These are phyloP conservation scores for Kwoniella sp. DNA, from an alignment of 768 basidiomycete genomes.

Conservation along the genomic window DNA sequence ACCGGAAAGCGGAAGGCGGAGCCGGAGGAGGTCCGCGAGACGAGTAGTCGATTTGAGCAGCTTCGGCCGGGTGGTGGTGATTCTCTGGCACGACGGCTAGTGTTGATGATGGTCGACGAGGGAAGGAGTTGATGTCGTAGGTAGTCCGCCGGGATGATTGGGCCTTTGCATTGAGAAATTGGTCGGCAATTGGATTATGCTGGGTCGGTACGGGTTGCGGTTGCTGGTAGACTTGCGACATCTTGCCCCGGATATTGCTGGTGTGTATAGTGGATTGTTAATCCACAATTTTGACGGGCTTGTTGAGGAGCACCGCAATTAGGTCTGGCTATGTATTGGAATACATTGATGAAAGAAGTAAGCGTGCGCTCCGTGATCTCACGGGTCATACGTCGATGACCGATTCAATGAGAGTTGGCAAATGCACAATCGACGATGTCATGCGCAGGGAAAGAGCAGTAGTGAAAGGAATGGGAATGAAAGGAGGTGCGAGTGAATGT, in stretches of 20 bases:
- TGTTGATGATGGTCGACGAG: conserved; percentile 10
- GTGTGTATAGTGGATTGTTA: neutral
- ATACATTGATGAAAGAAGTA: no score
- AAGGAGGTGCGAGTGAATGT: neutral
- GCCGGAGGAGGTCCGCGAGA: conserved; percentile 2
- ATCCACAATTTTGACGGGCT: neutral
- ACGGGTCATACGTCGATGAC: no score
- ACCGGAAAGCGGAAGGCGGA: conserved; percentile 2
- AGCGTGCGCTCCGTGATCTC: no score
- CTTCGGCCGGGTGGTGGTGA: conserved; percentile 3
- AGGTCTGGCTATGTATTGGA: no score
- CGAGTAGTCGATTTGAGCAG: neutral
- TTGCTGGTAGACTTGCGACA: neutral
- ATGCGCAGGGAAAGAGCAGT: neutral
- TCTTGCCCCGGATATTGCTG: neutral
- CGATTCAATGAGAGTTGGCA: neutral
- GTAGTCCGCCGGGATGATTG: conserved; percentile 8
- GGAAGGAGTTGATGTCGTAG: conserved; percentile 5
- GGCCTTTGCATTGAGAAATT: conserved; percentile 13
- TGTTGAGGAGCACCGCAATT: no score
- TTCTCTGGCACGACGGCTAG: conserved; percentile 20
- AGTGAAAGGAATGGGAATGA: neutral
- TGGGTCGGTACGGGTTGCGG: neutral
- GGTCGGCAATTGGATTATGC: conserved; percentile 5
- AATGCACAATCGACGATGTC: neutral